Evolutionary conservation across 1,284 basidiomycete genomes (phyloP).

Genomic region (Ceratobasidium sp.): DNA sequence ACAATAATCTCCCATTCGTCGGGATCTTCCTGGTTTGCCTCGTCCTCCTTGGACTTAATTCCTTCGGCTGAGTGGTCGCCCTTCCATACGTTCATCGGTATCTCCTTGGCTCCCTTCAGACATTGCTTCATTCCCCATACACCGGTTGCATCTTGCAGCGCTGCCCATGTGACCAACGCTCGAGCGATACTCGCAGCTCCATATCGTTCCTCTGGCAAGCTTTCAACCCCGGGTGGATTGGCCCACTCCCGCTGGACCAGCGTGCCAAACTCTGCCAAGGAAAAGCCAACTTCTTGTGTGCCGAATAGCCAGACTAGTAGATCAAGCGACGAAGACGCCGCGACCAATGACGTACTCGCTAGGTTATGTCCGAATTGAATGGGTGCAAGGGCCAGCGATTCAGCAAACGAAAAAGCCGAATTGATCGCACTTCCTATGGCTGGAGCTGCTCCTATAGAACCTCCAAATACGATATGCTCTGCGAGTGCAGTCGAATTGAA

Average conservation of each 20-base stretch:
- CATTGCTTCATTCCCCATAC: conserved; percentile 76
- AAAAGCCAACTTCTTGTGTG: conserved; percentile 67
- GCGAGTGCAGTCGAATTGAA: conserved; percentile 64
- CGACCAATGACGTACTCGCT: conserved; percentile 73
- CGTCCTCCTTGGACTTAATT: neutral
- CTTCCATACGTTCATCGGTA: conserved; percentile 58
- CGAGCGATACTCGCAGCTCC: conserved; percentile 68
- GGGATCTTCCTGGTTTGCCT: conserved; percentile 35
- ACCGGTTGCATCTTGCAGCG: conserved; percentile 76
- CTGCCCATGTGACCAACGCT: conserved; percentile 77
- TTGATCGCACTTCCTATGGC: conserved; percentile 65
- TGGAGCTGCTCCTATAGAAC: conserved; percentile 62
- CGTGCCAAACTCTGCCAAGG: conserved; percentile 75
- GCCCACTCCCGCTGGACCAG: conserved; percentile 76
- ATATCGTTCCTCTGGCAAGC: conserved; percentile 66
- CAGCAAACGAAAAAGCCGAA: conserved; percentile 68
- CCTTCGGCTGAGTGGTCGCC: neutral
- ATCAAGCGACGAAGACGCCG: conserved; percentile 75
- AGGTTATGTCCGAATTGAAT: conserved; percentile 76
- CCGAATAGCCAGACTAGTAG: conserved; percentile 73
- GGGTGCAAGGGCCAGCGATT: conserved; percentile 73
- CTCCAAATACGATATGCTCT: conserved; percentile 70
- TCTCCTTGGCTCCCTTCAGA: conserved; percentile 69
- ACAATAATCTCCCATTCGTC: conserved; percentile 44
- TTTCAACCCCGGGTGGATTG: conserved; percentile 58